Evolutionary conservation across 495 filamentous ascomycete genomes (phyloP), one percentile per base, ranked within the genome.

Genomic region (Aspergillus sparsus): DNA sequence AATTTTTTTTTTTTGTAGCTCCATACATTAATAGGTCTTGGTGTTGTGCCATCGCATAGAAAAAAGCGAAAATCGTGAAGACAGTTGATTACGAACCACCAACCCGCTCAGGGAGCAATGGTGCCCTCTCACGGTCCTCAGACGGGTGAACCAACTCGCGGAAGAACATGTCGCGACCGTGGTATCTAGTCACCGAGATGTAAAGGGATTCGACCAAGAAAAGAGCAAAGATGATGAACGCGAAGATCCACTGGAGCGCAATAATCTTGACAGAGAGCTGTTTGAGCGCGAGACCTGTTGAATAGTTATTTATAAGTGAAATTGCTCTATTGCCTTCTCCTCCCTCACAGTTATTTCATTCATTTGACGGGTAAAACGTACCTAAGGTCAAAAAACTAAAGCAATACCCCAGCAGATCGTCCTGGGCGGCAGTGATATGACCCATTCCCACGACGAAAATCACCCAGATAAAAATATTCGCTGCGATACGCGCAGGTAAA

Each of bases 171-270:
- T 82, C 77, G 27, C 77, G 81, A 18, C 87, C 85, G 27, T 84
- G 78, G 58, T 86, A 82, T 53, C 80, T 83, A 6, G 89, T 87
- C 32, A 86, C 71, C 5, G 85, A 87, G 55, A 92, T 77, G 33
- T 82, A 73, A 2, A 87, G 51, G 2, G 87, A 89, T 3, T 78
- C 69, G 7, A 90, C 65, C 66, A 92, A 85, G 50, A 94, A 83
- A 42, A 90, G 68, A 2, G 77, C 84, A 81, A 92, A 92, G 69
- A 95, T 87, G 62, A 83, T 77, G 65, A 95, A 92, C 34, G 90
- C 90, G 68, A 95, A 96, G 72, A 92, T 92, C 92, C 90, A 94
- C 76, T 96, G 92, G 57, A 95, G 74, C 1, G 89, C 85, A 61
- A 93, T 80, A 42, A 85, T 69, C 71, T 89, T 85, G 65, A 82